These are phyloP conservation scores for Daedalea quercina DNA, from an alignment of 768 basidiomycete species.

Conservation along the genomic window DNA sequence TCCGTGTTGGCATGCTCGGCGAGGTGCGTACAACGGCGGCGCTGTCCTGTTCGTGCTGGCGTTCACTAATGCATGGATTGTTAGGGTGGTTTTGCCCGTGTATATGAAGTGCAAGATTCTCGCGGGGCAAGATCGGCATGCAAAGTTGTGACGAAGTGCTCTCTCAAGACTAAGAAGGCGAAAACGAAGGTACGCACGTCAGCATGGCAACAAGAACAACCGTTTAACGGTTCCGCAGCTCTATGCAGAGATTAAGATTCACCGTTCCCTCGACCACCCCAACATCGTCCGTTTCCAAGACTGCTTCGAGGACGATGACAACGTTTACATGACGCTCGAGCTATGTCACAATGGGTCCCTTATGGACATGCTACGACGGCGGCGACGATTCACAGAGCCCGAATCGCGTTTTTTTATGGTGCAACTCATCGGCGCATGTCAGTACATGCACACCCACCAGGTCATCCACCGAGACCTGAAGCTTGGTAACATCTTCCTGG, in stretches of 20 bases:
- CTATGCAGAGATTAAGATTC: conserved; percentile 98
- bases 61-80: background rate
- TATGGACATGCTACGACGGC: conserved; percentile 86
- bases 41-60: too few relatives aligned
- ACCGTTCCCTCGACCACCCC: conserved; percentile 82
- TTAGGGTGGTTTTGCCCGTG: conserved; percentile 90
- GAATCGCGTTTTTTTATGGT: conserved; percentile 91
- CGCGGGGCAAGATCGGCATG: conserved; percentile 67
- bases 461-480: conserved; percentile 98
- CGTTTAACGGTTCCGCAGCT: conserved; percentile 43
- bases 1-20: conserved; percentile 78
- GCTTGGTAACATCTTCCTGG: conserved; percentile 91
- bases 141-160: conserved; percentile 92
- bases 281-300: conserved; percentile 91
- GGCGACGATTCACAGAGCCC: conserved; percentile 83
- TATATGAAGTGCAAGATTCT: conserved; percentile 86
- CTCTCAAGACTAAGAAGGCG: conserved; percentile 91
- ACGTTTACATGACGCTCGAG: conserved; percentile 97
- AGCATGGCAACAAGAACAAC: background rate
- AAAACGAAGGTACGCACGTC: conserved; percentile 78
- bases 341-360: conserved; percentile 85
- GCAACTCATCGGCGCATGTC: conserved; percentile 91
- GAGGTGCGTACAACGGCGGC: conserved; percentile 51
- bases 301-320: conserved; percentile 91
- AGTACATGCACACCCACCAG: conserved; percentile 95